phyloP scores from a whole-genome alignment of 164 flowering plant genomes.

The Sedum album region DNA sequence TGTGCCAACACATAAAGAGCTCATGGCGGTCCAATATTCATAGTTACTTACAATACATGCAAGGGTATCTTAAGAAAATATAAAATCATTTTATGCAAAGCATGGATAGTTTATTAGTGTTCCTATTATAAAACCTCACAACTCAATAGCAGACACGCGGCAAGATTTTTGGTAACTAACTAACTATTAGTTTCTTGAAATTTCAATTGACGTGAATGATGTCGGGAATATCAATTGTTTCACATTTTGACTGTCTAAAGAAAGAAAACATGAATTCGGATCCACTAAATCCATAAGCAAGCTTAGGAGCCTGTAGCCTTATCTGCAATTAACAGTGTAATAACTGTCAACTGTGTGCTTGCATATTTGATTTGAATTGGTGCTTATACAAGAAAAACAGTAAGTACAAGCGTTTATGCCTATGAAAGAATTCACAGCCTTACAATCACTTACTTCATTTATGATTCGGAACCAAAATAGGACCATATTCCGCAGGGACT shows the following conservation, averaged over 20 bases:
- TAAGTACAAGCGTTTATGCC: background rate
- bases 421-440: background rate
- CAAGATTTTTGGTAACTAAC: background rate
- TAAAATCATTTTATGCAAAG: too few species aligned
- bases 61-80: too few species aligned
- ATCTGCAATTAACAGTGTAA: too few species aligned
- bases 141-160: background rate
- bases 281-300: background rate
- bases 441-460: constrained; percentile 52
- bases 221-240: too few species aligned
- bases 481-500: constrained; percentile 60
- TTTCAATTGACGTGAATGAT: too few species aligned
- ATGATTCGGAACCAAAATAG: constrained; percentile 69
- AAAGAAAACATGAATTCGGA: background rate
- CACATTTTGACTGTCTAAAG: background rate
- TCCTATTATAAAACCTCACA: background rate
- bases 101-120: too few species aligned
- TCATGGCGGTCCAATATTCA: background rate
- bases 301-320: too few species aligned
- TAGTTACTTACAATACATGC: background rate
- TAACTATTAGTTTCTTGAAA: background rate
- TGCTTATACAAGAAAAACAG: background rate
- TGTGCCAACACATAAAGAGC: background rate
- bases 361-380: background rate
- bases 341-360: too few species aligned